These are phyloP conservation scores for Tolypocladium nubicola DNA, from an alignment of 2,329 filamentous ascomycete species.

Conservation along the genomic window DNA sequence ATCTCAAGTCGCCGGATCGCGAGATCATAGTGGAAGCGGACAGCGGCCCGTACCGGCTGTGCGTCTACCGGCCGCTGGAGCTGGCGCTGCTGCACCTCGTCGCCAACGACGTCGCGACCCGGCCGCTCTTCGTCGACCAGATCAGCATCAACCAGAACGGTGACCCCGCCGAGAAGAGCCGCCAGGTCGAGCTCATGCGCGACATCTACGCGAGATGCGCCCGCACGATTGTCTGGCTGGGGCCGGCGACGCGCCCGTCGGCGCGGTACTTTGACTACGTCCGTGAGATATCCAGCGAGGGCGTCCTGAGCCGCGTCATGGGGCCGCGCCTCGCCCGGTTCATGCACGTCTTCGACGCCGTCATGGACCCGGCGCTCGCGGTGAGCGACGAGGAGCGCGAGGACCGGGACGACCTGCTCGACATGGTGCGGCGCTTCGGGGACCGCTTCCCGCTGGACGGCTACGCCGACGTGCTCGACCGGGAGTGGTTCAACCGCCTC, in stretches of 20 bases:
- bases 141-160: slow-evolving; percentile 20
- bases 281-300: slow-evolving; percentile 8
- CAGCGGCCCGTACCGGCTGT: slow-evolving; percentile 6
- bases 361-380: slow-evolving; percentile 12
- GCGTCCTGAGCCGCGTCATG: slow-evolving; percentile 11
- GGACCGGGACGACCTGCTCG: slow-evolving; percentile 17
- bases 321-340: slow-evolving; percentile 11
- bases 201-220: slow-evolving; percentile 15
- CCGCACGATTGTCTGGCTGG: slow-evolving; percentile 17
- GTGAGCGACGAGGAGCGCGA: slow-evolving; percentile 8
- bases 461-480: slow-evolving; percentile 14
- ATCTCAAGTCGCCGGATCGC: slow-evolving; percentile 8
- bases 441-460: slow-evolving; percentile 14
- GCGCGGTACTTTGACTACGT: slow-evolving; percentile 11
- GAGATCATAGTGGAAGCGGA: slow-evolving; percentile 14
- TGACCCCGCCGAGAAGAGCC: slow-evolving; percentile 11
- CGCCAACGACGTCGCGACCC: background rate
- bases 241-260: slow-evolving; percentile 10
- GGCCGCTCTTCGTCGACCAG: slow-evolving; percentile 19
- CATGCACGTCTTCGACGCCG: slow-evolving; percentile 16
- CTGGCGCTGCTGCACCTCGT: slow-evolving; percentile 13
- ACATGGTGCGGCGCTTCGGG: slow-evolving; percentile 11
- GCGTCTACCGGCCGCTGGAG: slow-evolving; percentile 18
- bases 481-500: slow-evolving; percentile 19
- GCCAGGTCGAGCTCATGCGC: slow-evolving; percentile 18